These are phyloP conservation scores for Lichtheimia ornata DNA, from an alignment of 371 early-diverging fungal species.

Conservation along the genomic window DNA sequence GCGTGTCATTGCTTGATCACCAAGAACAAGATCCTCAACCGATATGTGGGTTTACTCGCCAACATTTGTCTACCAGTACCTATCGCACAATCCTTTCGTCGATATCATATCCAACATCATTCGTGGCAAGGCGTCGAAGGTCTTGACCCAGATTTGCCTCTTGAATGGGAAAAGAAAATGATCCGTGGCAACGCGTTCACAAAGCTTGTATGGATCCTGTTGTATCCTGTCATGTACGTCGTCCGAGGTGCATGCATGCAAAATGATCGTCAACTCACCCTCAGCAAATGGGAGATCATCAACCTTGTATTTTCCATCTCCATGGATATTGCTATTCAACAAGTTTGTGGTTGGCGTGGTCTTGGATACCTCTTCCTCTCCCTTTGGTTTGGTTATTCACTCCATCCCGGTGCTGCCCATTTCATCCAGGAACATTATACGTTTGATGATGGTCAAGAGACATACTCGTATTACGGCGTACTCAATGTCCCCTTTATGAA, in stretches of 20 bases:
- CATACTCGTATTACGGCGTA: constrained; percentile 95
- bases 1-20: constrained; percentile 84
- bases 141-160: constrained; percentile 94
- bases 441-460: constrained; percentile 94
- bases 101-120: constrained; percentile 97
- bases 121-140: constrained; percentile 94
- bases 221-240: constrained; percentile 91
- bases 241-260: constrained; percentile 82
- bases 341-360: constrained; percentile 68
- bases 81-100: constrained; percentile 82
- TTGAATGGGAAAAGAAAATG: constrained; percentile 83
- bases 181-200: constrained; percentile 74
- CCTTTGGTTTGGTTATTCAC: constrained; percentile 86
- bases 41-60: constrained; percentile 78
- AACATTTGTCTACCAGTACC: constrained; percentile 88
- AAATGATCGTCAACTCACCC: constrained; percentile 58
- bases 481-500: constrained; percentile 85
- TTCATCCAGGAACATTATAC: constrained; percentile 98
- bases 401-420: constrained; percentile 97
- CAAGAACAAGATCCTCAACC: constrained; percentile 71
- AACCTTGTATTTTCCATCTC: constrained; percentile 72
- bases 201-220: constrained; percentile 82
- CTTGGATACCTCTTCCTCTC: constrained; percentile 77
- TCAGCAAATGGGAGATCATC: constrained; percentile 80
- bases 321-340: constrained; percentile 60